phyloP scores from a whole-genome alignment of 345 rosid species.

The Durio zibethinus region DNA sequence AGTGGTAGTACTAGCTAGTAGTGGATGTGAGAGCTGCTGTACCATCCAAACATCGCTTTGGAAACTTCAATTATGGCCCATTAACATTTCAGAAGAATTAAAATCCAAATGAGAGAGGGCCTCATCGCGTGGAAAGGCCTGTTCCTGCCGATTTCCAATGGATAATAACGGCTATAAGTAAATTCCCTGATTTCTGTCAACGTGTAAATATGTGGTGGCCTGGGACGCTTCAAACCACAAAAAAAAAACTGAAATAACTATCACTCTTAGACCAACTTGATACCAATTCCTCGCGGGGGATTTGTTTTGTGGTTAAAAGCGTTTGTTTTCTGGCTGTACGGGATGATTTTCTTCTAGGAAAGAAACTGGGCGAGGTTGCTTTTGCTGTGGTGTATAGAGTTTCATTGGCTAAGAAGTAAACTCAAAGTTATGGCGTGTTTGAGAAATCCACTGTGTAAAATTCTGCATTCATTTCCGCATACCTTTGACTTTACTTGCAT shows the following conservation, averaged over 20 bases:
- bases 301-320: slow-evolving; percentile 5
- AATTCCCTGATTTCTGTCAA: neutral
- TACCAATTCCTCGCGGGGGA: too few relatives aligned
- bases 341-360: slow-evolving; percentile 96
- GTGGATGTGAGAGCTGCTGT: too few relatives aligned
- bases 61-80: too few relatives aligned
- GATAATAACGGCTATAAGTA: neutral
- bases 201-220: neutral
- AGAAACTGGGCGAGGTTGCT: slow-evolving; percentile 95
- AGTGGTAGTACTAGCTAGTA: too few relatives aligned
- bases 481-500: neutral
- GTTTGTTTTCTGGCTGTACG: slow-evolving; percentile 33
- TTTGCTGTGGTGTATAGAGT: slow-evolving; percentile 86
- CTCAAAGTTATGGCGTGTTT: slow-evolving; percentile 49
- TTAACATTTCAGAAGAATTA: too few relatives aligned
- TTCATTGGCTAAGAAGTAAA: slow-evolving; percentile 58
- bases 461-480: neutral
- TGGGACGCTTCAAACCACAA: slow-evolving; percentile 3
- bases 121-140: too few relatives aligned
- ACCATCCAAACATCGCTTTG: too few relatives aligned
- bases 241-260: slow-evolving; percentile 10
- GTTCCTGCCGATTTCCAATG: neutral
- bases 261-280: slow-evolving; percentile 57
- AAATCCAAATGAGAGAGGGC: too few relatives aligned
- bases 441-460: neutral